Base-by-base conservation (phyloP, 2,329 filamentous ascomycete genomes). In the Cryphonectria naterciae region DNA sequence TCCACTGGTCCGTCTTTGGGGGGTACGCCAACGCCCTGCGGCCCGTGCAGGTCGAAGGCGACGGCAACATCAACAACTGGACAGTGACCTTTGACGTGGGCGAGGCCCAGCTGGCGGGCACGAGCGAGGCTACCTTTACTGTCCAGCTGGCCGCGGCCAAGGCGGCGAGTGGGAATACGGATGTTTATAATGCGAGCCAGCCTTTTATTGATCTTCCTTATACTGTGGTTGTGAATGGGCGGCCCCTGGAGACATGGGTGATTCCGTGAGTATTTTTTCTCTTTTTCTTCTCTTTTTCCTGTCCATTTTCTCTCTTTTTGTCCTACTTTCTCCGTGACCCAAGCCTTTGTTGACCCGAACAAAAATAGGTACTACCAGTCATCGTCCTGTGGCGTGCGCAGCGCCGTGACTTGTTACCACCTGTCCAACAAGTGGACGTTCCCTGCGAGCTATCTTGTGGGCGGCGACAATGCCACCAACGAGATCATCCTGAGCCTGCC, bases 1-100 rank as follows among this genome's bases (percentile, higher is more conserved):
- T 91, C 4, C 89, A 91, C 76, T 91, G 89, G 89, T 87, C 85
- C 70, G 87, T 89, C 11, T 91, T 89, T 74, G 88, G 88, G 1
- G 86, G 86, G 7, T 80, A 85, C 39, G 86, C 81, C 1, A 86
- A 89, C 77, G 83, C 78, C 19, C 68, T 81, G 4, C 81, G 86
- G 0, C 78, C 81, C 1, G 79, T 83, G 61, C 78, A 82, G 6
- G 83, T 85, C 65, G 79, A 80, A 58, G 80, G 83, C 28, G 83
- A 83, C 73, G 78, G 79, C 32, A 78, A 84, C 67, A 82, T 88
- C 37, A 88, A 88, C 76, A 88, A 89, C 77, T 90, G 87, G 88
- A 90, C 85, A 0, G 80, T 90, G 39, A 75, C 83, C 0, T 90
- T 89, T 71, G 82, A 87, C 68, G 75, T 87, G 65, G 78, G 79